A percentile compares a stretch with the other conserved stretches of the same genome.
These are phyloP conservation scores for Podospora fimiseda DNA, from an alignment of 495 filamentous ascomycete species.

Conservation along the genomic window DNA sequence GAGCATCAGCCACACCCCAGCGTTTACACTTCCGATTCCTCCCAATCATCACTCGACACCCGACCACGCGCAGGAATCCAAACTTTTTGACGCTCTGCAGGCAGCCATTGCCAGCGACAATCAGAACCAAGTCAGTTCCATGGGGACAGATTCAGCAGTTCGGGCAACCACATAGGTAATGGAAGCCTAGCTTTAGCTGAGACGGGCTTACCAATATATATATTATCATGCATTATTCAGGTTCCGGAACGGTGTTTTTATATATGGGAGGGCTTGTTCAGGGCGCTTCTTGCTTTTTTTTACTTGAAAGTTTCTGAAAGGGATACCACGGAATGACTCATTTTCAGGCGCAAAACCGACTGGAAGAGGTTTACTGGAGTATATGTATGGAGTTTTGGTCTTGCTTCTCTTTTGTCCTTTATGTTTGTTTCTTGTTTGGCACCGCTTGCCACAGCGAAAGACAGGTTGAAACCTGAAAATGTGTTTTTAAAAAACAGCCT, in stretches of 20 bases:
- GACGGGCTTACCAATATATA: too few species aligned
- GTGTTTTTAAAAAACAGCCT: too few species aligned
- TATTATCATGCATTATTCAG: too few species aligned
- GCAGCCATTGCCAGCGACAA: slow-evolving; percentile 17
- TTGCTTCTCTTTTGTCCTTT: background rate
- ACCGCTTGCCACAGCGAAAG: too few species aligned
- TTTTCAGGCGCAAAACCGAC: background rate
- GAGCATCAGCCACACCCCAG: background rate
- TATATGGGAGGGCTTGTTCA: too few species aligned
- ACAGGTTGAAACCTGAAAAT: too few species aligned
- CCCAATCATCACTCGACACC: slow-evolving; percentile 25
- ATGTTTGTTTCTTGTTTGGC: too few species aligned
- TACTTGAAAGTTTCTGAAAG: background rate
- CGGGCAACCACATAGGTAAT: too few species aligned
- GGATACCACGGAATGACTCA: background rate
- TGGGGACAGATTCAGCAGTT: too few species aligned
- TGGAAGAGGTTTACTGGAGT: background rate
- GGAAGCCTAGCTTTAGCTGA: too few species aligned
- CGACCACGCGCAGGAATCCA: slow-evolving; percentile 22
- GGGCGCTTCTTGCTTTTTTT: too few species aligned
- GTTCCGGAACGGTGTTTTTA: too few species aligned
- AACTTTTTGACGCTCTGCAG: slow-evolving; percentile 18
- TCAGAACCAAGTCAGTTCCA: background rate
- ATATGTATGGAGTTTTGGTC: background rate
- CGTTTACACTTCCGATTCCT: slow-evolving; percentile 15